Percentiles rank a stretch among this genome's conserved stretches.
Conservation (phyloP, 192 early-diverging fungal species). For the Geranomyces michiganensis region DNA sequence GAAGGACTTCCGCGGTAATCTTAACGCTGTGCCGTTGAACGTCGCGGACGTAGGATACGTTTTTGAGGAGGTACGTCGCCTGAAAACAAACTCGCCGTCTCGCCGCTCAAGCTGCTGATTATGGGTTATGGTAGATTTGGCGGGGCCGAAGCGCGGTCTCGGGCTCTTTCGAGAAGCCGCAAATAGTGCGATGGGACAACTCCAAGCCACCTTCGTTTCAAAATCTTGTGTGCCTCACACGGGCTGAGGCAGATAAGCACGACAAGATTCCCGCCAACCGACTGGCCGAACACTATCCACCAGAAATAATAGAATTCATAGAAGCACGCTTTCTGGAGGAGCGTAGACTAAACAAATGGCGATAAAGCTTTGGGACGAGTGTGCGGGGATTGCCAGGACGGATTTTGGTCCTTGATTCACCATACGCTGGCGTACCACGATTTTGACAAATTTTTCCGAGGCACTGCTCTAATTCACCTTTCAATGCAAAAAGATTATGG, state of each 20-base stretch:
- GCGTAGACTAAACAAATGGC: conserved; percentile 26
- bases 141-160: conserved; percentile 77
- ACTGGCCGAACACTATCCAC: conserved; percentile 55
- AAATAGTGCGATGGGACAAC: conserved; percentile 78
- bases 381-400: no score
- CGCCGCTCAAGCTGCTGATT: no score
- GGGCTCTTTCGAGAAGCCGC: conserved; percentile 62
- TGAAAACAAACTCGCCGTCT: neutral
- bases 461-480: no score
- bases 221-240: conserved; percentile 87
- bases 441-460: no score
- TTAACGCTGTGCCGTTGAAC: conserved; percentile 52
- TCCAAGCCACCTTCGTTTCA: conserved; percentile 63
- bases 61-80: conserved; percentile 69
- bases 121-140: conserved; percentile 58
- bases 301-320: conserved; percentile 57
- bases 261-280: conserved; percentile 50
- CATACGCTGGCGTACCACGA: no score
- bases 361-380: neutral
- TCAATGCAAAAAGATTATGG: no score
- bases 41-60: conserved; percentile 80
- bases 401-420: no score
- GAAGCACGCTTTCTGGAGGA: conserved; percentile 21
- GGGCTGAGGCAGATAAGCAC: conserved; percentile 72
- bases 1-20: conserved; percentile 35